Conservation (phyloP, 2,329 filamentous ascomycete species). For the Exophiala sp. region DNA sequence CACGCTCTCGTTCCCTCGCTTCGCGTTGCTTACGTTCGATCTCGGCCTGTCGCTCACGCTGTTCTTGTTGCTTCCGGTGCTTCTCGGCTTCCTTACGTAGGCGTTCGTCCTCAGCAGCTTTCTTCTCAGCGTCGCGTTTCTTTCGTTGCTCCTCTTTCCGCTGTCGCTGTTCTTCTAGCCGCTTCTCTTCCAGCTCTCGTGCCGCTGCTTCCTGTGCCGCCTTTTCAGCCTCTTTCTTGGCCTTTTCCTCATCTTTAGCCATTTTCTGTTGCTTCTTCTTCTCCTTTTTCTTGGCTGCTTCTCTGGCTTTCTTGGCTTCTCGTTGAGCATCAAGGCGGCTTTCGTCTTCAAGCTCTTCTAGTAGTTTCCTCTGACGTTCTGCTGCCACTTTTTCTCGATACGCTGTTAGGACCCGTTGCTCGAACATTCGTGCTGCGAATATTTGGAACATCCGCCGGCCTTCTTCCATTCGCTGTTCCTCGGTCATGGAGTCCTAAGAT, state of each 20-base stretch:
- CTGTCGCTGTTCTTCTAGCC: conserved; percentile 72
- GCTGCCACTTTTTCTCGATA: conserved; percentile 95
- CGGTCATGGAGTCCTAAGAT: conserved; percentile 84
- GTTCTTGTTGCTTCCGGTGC: conserved; percentile 73
- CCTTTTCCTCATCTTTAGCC: conserved; percentile 84
- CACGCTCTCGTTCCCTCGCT: conserved; percentile 76
- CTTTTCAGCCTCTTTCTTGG: conserved; percentile 81
- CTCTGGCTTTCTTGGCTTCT: conserved; percentile 88
- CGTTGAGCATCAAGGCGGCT: conserved; percentile 69
- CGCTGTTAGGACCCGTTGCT: conserved; percentile 92
- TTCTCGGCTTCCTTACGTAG: conserved; percentile 74
- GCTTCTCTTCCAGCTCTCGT: conserved; percentile 72
- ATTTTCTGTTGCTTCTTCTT: conserved; percentile 87
- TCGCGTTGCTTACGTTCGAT: conserved; percentile 79
- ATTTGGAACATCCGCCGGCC: conserved; percentile 98
- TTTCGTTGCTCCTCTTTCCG: conserved; percentile 87
- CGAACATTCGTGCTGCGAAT: conserved; percentile 98
- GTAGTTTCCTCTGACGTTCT: conserved; percentile 83
- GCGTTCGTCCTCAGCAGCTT: conserved; percentile 45
- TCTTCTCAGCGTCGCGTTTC: conserved; percentile 87
- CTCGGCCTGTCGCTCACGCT: conserved; percentile 80
- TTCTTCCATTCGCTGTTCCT: conserved; percentile 98
- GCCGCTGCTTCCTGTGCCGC: conserved; percentile 78
- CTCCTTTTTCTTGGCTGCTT: conserved; percentile 92
- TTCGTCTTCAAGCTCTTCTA: conserved; percentile 90